Percentiles rank a stretch among this genome's conserved stretches.
Conservation (phyloP, 1,284 basidiomycete species). For the Pascua sp. region DNA sequence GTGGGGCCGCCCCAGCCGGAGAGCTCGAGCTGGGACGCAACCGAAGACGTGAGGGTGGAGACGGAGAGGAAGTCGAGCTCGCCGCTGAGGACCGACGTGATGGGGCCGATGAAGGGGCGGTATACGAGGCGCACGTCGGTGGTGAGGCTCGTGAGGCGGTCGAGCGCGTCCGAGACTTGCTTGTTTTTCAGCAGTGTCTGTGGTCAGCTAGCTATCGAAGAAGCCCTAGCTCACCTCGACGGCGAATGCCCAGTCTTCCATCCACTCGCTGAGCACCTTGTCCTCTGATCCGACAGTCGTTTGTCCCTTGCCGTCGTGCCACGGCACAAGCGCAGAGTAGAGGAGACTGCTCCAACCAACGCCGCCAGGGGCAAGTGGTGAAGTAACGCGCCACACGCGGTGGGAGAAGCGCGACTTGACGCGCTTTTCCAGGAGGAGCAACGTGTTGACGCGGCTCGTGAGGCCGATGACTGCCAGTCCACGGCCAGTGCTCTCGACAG, state of each 20-base stretch:
- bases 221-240: constrained; percentile 55
- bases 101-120: constrained; percentile 55
- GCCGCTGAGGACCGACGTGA: constrained; percentile 25
- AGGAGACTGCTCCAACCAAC: constrained; percentile 56
- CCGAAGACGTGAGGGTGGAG: constrained; percentile 13
- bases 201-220: not conserved
- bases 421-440: constrained; percentile 84
- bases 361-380: constrained; percentile 54
- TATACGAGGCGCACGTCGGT: constrained; percentile 64
- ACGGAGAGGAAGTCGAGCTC: constrained; percentile 31
- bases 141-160: constrained; percentile 63
- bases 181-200: constrained; percentile 41
- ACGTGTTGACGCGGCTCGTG: constrained; percentile 77
- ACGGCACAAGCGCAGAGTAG: constrained; percentile 51
- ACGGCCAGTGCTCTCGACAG: constrained; percentile 41
- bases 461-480: constrained; percentile 80
- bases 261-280: constrained; percentile 52
- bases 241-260: constrained; percentile 57
- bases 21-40: constrained; percentile 37
- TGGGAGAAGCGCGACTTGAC: constrained; percentile 95
- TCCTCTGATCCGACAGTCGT: constrained; percentile 6
- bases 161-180: constrained; percentile 28
- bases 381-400: constrained; percentile 71
- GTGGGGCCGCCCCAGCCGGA: constrained; percentile 34
- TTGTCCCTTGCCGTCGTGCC: constrained; percentile 19